phyloP scores from a whole-genome alignment of 352 stramenopile species.

The Globisporangium barbulae region DNA sequence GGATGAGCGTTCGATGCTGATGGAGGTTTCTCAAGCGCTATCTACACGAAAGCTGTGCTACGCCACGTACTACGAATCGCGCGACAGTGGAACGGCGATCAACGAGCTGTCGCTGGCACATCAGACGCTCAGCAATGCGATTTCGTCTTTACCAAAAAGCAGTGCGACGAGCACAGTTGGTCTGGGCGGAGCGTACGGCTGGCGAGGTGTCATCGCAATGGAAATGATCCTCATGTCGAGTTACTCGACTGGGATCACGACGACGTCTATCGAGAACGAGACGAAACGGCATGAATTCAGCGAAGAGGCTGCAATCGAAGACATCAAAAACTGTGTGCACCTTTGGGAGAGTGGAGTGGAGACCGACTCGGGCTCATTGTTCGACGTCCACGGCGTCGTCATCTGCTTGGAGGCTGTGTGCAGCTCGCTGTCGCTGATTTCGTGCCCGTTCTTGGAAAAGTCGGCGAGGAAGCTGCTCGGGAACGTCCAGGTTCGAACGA shows the following conservation, averaged over 20 bases:
- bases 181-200: constrained; percentile 51
- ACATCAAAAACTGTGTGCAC: constrained; percentile 47
- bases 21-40: constrained; percentile 28
- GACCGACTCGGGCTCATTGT: constrained; percentile 22
- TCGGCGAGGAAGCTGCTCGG: constrained; percentile 34
- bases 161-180: constrained; percentile 20
- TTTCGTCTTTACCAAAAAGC: constrained; percentile 12
- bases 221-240: constrained; percentile 42
- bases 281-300: constrained; percentile 6
- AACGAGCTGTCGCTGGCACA: constrained; percentile 25
- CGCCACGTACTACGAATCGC: constrained; percentile 28
- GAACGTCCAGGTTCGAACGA: constrained; percentile 17
- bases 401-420: constrained; percentile 52
- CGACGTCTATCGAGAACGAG: background rate
- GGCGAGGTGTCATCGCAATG: constrained; percentile 54
- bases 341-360: constrained; percentile 18
- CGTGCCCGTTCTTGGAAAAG: constrained; percentile 39
- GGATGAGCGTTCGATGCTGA: constrained; percentile 10
- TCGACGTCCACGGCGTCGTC: constrained; percentile 27
- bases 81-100: constrained; percentile 19
- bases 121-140: constrained; percentile 21
- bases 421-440: constrained; percentile 52
- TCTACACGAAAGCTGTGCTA: constrained; percentile 33
- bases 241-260: constrained; percentile 20
- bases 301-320: constrained; percentile 37